phyloP scores from a whole-genome alignment of 1,284 basidiomycete species.

The Tilletia caries region DNA sequence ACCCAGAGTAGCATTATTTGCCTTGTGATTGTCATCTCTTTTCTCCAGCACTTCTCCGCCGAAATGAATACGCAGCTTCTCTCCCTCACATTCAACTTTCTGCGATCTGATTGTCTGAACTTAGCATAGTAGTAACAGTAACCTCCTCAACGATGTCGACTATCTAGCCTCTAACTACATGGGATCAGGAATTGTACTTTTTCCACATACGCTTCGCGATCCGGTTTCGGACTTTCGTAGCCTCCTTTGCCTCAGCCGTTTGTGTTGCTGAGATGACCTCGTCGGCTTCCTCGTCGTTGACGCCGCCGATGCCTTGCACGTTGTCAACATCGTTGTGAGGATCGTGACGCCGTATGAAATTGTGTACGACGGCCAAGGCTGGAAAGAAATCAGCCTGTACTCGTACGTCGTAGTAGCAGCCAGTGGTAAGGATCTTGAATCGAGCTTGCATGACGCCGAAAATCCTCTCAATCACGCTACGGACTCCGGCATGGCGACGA shows the following conservation, averaged over 20 bases:
- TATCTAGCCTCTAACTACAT: no score
- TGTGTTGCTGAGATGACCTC: not conserved
- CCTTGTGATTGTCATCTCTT: no score
- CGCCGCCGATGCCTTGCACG: not conserved
- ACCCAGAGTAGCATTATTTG: no score
- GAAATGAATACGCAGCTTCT: no score
- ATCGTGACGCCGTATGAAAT: not conserved
- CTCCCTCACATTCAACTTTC: no score
- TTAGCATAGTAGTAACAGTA: no score
- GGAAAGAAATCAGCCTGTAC: not conserved
- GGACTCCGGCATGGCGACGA: constrained; percentile 18
- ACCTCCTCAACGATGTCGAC: no score
- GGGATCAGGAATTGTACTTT: not conserved
- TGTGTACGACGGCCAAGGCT: not conserved
- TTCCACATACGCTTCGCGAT: not conserved
- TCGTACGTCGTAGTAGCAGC: not conserved
- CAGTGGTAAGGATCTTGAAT: constrained; percentile 21
- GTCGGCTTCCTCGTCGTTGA: not conserved
- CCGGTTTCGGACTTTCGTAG: not conserved
- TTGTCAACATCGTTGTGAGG: not conserved
- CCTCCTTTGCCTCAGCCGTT: no score
- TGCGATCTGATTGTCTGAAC: no score
- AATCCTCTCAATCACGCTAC: constrained; percentile 22
- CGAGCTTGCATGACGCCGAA: constrained; percentile 26
- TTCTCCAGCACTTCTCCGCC: no score